phyloP scores from a whole-genome alignment of 2,329 filamentous ascomycete species.

The Fusarium nygamai region DNA sequence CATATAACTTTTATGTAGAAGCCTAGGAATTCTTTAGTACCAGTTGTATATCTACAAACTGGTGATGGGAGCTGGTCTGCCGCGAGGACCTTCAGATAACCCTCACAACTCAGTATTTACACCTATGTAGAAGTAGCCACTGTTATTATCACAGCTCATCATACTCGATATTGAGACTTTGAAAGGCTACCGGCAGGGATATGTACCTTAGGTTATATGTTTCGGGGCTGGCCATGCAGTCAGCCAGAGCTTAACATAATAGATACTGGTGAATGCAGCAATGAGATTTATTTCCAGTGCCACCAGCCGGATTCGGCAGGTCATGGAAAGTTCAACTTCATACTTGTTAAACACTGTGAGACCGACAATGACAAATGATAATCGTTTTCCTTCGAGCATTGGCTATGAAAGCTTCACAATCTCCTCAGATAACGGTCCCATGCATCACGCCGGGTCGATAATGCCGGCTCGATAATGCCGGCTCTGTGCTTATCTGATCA shows the following conservation, averaged over 20 bases:
- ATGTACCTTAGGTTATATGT: background rate
- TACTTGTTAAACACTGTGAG: rapidly evolving
- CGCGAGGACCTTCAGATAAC: too few species aligned
- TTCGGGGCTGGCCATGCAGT: background rate
- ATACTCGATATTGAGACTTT: too few species aligned
- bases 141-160: background rate
- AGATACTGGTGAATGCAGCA: background rate
- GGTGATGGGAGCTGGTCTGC: background rate
- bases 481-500: background rate
- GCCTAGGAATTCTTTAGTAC: too few species aligned
- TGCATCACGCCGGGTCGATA: too few species aligned
- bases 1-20: too few species aligned
- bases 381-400: rapidly evolving
- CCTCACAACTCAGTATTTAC: background rate
- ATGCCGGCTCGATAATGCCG: background rate
- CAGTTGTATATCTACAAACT: background rate
- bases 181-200: background rate
- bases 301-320: rapidly evolving
- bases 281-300: background rate
- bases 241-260: rapidly evolving
- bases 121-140: background rate
- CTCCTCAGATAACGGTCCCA: too few species aligned
- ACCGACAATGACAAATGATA: background rate
- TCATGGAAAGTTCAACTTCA: background rate
- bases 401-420: background rate